Base-by-base conservation (phyloP, 2,329 filamentous ascomycete species). In the Penicillium concentricum region DNA sequence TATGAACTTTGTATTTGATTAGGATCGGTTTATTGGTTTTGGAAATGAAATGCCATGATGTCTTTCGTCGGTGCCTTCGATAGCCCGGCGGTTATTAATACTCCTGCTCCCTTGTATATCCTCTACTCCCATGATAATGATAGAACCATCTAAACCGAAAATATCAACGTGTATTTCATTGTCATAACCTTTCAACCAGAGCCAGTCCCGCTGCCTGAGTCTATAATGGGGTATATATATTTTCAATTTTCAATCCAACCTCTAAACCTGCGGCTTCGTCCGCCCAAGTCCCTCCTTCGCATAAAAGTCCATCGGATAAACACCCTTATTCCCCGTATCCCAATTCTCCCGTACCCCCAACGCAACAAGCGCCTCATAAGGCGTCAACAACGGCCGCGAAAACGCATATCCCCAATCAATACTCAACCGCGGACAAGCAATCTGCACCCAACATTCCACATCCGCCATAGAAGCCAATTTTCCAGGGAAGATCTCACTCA, bases 371-470 rank as follows among this genome's bases (percentile, higher is more conserved):
- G 94, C 94, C 78, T 99, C 94, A 67, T 99, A 97, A 2, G 94
- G 93, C 51, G 93, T 97, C 70, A 99, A 75, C 57, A 99, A 73
- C 46, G 94, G 94, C 45, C 90, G 79, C 1, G 91, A 85, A 71
- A 99, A 99, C 0, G 94, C 94, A 77, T 97, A 97, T 0, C 94
- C 94, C 94, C 94, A 99, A 76, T 99, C 94, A 65, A 99, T 99
- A 74, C 93, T 97, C 72, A 99, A 72, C 48, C 94, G 81, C n/a
- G 94, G 94, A 76, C 94, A 99, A 5, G 94, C 94, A 49, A 99
- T 92, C 76, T 99, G 94, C 38, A 99, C 93, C 94, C 94, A 99
- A 67, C 92, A 96, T 71, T 97, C 93, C 2, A 99, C 90, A 69
- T 97, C 93, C 30, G 79, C 77, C 91, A 99, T 97, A 80, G 94